A percentile compares a stretch with the other conserved stretches of the same genome.
These are phyloP conservation scores for Neurospora pannonica DNA, from an alignment of 495 filamentous ascomycete genomes.

Conservation along the genomic window DNA sequence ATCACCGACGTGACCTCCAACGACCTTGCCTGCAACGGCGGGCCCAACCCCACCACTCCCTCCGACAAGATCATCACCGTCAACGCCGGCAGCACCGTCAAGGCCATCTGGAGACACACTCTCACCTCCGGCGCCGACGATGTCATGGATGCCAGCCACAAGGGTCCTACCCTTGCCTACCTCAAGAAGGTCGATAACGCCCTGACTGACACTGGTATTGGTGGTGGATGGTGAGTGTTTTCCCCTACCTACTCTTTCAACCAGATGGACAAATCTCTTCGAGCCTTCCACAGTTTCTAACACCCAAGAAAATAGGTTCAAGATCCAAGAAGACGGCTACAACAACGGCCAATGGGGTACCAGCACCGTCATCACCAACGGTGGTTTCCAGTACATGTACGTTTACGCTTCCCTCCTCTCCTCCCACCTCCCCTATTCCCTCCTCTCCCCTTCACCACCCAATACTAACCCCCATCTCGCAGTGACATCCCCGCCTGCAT, in stretches of 20 bases:
- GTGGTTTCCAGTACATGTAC: constrained; percentile 31
- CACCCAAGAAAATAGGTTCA: constrained; percentile 8
- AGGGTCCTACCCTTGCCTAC: constrained; percentile 41
- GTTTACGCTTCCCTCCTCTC: background rate
- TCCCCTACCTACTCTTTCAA: background rate
- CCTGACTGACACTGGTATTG: constrained; percentile 31
- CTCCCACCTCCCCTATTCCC: background rate
- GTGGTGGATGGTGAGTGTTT: constrained; percentile 29
- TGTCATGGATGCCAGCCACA: constrained; percentile 41
- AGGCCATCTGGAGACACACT: constrained; percentile 42
- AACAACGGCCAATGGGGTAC: constrained; percentile 32
- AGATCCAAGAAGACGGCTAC: constrained; percentile 23
- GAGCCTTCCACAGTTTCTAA: constrained; percentile 9
- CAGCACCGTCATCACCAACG: constrained; percentile 35
- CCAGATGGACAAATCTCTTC: no score
- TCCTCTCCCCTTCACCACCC: background rate
- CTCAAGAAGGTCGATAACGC: constrained; percentile 42
- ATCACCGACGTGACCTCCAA: constrained; percentile 42
- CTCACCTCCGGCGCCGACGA: constrained; percentile 34
- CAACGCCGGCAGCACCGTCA: constrained; percentile 37
- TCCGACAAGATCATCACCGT: constrained; percentile 39
- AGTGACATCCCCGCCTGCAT: constrained; percentile 36
- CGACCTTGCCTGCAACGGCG: constrained; percentile 47
- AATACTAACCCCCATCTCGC: background rate
- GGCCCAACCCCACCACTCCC: constrained; percentile 41